phyloP scores from a whole-genome alignment of 306 rosid species.

The Medicago arabica region DNA sequence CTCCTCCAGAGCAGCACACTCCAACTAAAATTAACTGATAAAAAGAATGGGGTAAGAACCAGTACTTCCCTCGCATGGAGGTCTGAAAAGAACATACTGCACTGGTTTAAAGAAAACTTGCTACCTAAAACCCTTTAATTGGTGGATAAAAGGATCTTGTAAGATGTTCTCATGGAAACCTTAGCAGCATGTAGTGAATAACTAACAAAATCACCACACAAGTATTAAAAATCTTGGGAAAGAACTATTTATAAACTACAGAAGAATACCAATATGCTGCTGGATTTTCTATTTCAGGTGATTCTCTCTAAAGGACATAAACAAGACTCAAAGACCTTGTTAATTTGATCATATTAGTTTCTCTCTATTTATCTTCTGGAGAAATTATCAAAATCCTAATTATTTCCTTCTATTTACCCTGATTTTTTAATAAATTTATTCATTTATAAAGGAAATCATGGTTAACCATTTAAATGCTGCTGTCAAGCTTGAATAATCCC shows the following conservation, averaged over 20 bases:
- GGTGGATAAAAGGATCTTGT: constrained; percentile 23
- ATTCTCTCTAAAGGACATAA: constrained; percentile 9
- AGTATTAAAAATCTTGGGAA: constrained; percentile 19
- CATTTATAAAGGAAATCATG: constrained; percentile 15
- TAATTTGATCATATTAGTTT: constrained; percentile 10
- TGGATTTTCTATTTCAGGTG: neutral
- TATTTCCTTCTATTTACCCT: neutral
- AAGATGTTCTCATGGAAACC: constrained; percentile 15
- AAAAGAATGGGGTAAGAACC: constrained; percentile 53
- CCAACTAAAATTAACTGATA: constrained; percentile 88
- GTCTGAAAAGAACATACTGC: constrained; percentile 36
- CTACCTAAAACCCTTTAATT: constrained; percentile 7
- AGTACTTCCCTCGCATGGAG: constrained; percentile 17
- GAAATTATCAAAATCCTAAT: neutral
- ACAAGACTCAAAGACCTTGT: constrained; percentile 24
- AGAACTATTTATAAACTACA: neutral
- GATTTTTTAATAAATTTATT: neutral
- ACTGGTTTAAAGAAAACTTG: constrained; percentile 25
- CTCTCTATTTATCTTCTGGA: neutral
- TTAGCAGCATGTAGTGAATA: constrained; percentile 19
- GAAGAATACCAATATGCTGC: constrained; percentile 1
- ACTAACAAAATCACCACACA: constrained; percentile 13
- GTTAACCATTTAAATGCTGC: neutral
- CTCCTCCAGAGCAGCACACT: constrained; percentile 91
- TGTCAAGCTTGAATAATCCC: neutral